Percentiles rank a stretch among this genome's conserved stretches.
phyloP scores from a whole-genome alignment of 2,329 filamentous ascomycete species.

The Fonsecaea nubica region DNA sequence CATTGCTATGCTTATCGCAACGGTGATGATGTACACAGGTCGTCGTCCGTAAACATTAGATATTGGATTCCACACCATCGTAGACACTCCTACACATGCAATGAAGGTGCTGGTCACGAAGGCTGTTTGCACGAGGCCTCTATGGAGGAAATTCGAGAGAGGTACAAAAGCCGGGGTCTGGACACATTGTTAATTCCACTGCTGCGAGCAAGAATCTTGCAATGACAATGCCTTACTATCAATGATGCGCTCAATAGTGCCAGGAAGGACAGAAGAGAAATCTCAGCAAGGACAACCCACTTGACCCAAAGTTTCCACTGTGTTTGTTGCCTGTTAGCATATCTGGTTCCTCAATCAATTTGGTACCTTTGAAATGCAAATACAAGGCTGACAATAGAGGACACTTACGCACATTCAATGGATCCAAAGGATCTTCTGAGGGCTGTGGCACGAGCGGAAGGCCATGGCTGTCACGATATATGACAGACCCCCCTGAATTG shows the following conservation, averaged over 20 bases:
- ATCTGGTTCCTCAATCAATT: background rate
- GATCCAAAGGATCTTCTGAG: constrained; percentile 2
- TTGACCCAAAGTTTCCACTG: constrained; percentile 3
- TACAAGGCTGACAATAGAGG: background rate
- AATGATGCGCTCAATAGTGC: background rate
- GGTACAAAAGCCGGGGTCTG: background rate
- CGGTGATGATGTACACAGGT: constrained; percentile 11
- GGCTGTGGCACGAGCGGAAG: background rate
- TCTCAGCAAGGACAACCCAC: background rate
- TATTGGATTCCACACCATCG: constrained; percentile 2
- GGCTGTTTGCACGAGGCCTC: background rate
- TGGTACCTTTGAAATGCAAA: background rate
- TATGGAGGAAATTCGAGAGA: background rate
- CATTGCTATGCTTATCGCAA: background rate
- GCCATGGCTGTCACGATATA: background rate
- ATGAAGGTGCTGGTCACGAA: constrained; percentile 1
- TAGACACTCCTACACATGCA: background rate
- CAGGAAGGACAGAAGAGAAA: background rate
- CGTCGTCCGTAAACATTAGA: constrained; percentile 17
- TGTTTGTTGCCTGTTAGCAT: background rate
- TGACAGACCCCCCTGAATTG: background rate
- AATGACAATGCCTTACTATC: background rate
- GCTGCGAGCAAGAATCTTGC: background rate
- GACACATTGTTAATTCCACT: background rate
- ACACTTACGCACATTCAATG: background rate